Conservation (phyloP, 331 rosid species). For the Pyracantha coccinea region DNA sequence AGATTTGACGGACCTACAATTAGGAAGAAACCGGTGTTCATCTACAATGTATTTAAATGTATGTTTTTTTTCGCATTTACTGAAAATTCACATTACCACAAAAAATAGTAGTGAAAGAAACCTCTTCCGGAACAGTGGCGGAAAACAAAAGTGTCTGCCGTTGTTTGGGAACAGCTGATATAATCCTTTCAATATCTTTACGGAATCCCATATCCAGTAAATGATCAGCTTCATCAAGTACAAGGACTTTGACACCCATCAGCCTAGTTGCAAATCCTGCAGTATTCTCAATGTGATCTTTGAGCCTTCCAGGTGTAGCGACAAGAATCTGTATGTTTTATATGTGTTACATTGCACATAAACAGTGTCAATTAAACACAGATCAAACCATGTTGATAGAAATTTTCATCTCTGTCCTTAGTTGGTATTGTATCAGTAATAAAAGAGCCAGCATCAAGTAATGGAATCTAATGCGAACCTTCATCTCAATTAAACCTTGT, state of each 20-base stretch:
- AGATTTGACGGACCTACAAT: conserved; percentile 86
- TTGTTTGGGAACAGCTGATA: conserved; percentile 85
- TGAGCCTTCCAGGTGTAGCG: conserved; percentile 99
- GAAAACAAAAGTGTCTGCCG: conserved; percentile 90
- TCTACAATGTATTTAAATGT: neutral
- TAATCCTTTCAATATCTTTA: conserved; percentile 81
- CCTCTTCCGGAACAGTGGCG: conserved; percentile 95
- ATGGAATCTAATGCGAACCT: neutral
- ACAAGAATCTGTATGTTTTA: conserved; percentile 75
- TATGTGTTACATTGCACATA: conserved; percentile 7
- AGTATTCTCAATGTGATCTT: conserved; percentile 86
- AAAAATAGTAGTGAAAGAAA: conserved; percentile 5
- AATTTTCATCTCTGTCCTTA: neutral
- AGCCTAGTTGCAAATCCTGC: conserved; percentile 88
- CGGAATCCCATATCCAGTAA: conserved; percentile 98
- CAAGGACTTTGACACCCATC: conserved; percentile 90
- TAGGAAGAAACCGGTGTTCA: conserved; percentile 9
- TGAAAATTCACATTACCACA: neutral
- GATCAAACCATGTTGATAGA: neutral
- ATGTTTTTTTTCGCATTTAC: neutral
- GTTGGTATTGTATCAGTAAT: neutral
- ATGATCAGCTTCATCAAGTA: conserved; percentile 99
- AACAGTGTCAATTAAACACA: neutral
- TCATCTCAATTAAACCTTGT: neutral
- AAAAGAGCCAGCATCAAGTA: neutral